Conservation (phyloP, 1,284 basidiomycete species). For the Papiliotrema fonsecae region DNA sequence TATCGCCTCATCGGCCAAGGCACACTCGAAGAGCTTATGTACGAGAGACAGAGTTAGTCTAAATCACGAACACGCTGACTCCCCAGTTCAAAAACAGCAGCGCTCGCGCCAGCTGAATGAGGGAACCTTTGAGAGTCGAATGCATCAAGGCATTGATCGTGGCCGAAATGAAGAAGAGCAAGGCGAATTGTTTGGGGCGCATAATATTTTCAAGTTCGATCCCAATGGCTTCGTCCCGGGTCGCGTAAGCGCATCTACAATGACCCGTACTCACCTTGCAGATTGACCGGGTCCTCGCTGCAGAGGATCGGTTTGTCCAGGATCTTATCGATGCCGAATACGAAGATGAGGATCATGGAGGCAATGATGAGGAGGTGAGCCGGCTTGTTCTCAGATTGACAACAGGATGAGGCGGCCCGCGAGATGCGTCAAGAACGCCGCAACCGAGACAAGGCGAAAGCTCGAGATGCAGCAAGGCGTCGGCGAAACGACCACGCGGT, state of each 20-base stretch:
- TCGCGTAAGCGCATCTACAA: slow-evolving; percentile 21
- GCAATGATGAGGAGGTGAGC: slow-evolving; percentile 15
- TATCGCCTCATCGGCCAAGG: slow-evolving; percentile 53
- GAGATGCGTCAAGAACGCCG: slow-evolving; percentile 18
- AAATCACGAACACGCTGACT: neutral
- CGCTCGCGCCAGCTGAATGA: slow-evolving; percentile 41
- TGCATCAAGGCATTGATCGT: slow-evolving; percentile 38
- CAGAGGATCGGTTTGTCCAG: slow-evolving; percentile 29
- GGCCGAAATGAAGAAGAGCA: slow-evolving; percentile 23
- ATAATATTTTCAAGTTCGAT: slow-evolving; percentile 45
- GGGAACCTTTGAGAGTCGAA: slow-evolving; percentile 42
- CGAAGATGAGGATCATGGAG: slow-evolving; percentile 16
- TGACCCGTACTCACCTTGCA: slow-evolving; percentile 11
- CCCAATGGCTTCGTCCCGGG: slow-evolving; percentile 35
- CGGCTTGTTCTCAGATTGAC: neutral
- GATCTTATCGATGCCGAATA: slow-evolving; percentile 29
- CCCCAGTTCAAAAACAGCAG: slow-evolving; percentile 43
- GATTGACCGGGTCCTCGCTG: slow-evolving; percentile 31
- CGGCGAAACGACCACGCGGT: slow-evolving; percentile 13
- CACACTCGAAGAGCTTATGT: slow-evolving; percentile 51
- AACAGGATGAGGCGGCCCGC: slow-evolving; percentile 18
- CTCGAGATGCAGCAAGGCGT: slow-evolving; percentile 2
- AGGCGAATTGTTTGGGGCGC: slow-evolving; percentile 44
- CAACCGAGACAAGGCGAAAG: slow-evolving; percentile 10
- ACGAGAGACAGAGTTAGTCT: slow-evolving; percentile 47